Conservation (phyloP, 495 filamentous ascomycete genomes). For the Aspergillus cavernicola region DNA sequence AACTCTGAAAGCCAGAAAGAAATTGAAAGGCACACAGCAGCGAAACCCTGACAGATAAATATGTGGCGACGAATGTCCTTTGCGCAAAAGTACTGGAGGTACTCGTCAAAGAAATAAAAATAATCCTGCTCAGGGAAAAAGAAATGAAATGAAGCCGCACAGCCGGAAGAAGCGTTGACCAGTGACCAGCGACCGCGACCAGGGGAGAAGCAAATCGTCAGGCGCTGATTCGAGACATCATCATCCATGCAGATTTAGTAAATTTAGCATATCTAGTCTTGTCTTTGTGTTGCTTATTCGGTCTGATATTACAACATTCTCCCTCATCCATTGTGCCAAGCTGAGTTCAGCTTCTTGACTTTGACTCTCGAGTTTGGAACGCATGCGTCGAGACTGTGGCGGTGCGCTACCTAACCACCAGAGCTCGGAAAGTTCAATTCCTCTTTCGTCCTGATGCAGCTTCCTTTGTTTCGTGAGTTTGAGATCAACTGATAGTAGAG, state of each 20-base stretch:
- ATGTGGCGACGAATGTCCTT: neutral
- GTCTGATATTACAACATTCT: neutral
- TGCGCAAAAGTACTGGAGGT: neutral
- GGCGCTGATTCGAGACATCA: neutral
- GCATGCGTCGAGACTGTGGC: conserved; percentile 7
- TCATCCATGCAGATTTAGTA: neutral
- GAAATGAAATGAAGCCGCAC: too few relatives aligned
- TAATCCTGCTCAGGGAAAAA: neutral
- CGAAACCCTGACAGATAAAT: neutral
- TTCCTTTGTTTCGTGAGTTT: neutral
- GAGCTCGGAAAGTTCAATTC: neutral
- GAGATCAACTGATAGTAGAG: neutral
- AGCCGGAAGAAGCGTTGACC: neutral
- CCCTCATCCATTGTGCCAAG: too few relatives aligned
- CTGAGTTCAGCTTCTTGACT: too few relatives aligned
- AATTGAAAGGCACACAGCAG: neutral
- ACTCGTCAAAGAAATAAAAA: neutral
- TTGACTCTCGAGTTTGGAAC: too few relatives aligned
- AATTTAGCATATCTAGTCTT: too few relatives aligned
- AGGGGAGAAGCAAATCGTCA: neutral
- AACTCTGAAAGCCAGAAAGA: conserved; percentile 1
- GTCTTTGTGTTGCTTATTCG: neutral
- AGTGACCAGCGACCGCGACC: neutral
- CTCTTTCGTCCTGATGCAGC: neutral
- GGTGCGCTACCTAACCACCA: conserved; percentile 6